Evolutionary conservation across 495 filamentous ascomycete genomes (phyloP), one percentile per base, ranked within the genome.

Genomic region (Immersiella caudata): DNA sequence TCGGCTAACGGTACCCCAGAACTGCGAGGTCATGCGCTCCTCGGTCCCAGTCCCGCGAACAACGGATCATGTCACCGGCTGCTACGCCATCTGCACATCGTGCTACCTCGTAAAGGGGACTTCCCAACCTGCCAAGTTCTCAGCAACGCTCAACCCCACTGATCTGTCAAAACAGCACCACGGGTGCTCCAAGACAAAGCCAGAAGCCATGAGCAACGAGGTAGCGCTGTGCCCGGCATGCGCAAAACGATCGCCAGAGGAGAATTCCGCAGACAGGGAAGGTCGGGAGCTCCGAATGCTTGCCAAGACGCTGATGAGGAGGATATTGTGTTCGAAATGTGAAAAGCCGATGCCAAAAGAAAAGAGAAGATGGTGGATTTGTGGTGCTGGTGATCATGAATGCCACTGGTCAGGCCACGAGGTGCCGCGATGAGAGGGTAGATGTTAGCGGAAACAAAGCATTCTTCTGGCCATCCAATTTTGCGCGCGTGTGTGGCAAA

Each of bases 351-450:
- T 64, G 2, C 62, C 62, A 14, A 64, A 25, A 26, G 50, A 52
- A 49, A 64, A 52, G 24, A 64, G 49, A 46, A 18, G 62, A n/a
- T 64, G 62, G 62, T 64, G 62, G 62, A 64, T 64, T 3, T 64
- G 62, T 20, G 25, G 8, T 18, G 52, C 49, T 9, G 62, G 62
- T 0, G 50, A 64, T 22, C 62, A 64, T 29, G 62, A 64, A 21
- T 64, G 62, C 21, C 62, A 64, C 35, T 64, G 62, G 62, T 49
- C 46, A 18, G 62, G 62, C n/a, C 62, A 64, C 14, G 62, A 64
- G n/a, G 46, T 54, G n/a, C 18, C 25, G 25, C 29, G 57, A 21
- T 35, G 26, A 59, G 11, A 33, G n/a, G 52, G 52, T 8, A 8
- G 52, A 16, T 9, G 8, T 26, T 1, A 18, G 22, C 8, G 8